Percentiles rank a stretch among this genome's conserved stretches.
These are phyloP conservation scores for Salix koriyanagi DNA, from an alignment of 345 rosid species.

Conservation along the genomic window DNA sequence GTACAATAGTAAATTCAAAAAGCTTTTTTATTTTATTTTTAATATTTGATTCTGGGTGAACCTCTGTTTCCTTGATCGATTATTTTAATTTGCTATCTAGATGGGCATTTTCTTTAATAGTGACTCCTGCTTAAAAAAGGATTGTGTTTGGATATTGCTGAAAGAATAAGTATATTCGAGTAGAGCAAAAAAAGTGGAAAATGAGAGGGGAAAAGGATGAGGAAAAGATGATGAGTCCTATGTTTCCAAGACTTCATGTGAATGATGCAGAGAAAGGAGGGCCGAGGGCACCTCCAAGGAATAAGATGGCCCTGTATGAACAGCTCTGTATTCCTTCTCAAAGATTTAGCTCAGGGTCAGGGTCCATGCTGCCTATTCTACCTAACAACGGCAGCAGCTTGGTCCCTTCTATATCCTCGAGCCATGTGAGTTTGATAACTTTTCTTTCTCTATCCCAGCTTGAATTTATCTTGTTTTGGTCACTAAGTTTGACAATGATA, in stretches of 20 bases:
- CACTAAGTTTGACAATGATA: background rate
- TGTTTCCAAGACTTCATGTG: conserved; percentile 73
- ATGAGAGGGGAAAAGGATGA: conserved; percentile 47
- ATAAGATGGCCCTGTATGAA: conserved; percentile 76
- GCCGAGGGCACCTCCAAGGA: conserved; percentile 68
- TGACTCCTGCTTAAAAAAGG: conserved; percentile 7
- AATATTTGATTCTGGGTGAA: background rate
- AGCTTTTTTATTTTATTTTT: too few species aligned
- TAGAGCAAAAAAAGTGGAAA: conserved; percentile 12
- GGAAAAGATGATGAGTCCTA: conserved; percentile 40
- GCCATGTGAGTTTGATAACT: conserved; percentile 35
- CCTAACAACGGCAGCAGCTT: conserved; percentile 19
- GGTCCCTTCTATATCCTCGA: conserved; percentile 37
- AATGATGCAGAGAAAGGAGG: conserved; percentile 62
- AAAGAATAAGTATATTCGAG: conserved; percentile 4
- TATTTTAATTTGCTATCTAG: background rate
- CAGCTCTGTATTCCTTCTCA: conserved; percentile 60
- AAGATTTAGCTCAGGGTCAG: conserved; percentile 32
- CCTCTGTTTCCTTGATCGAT: background rate
- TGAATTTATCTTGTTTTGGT: conserved; percentile 1
- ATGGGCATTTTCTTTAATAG: background rate
- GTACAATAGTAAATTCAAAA: background rate
- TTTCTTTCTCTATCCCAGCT: background rate
- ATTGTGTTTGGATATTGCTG: conserved; percentile 14
- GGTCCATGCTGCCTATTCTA: conserved; percentile 36